phyloP scores from a whole-genome alignment of 2,329 filamentous ascomycete species.

The Penicillium sp. region DNA sequence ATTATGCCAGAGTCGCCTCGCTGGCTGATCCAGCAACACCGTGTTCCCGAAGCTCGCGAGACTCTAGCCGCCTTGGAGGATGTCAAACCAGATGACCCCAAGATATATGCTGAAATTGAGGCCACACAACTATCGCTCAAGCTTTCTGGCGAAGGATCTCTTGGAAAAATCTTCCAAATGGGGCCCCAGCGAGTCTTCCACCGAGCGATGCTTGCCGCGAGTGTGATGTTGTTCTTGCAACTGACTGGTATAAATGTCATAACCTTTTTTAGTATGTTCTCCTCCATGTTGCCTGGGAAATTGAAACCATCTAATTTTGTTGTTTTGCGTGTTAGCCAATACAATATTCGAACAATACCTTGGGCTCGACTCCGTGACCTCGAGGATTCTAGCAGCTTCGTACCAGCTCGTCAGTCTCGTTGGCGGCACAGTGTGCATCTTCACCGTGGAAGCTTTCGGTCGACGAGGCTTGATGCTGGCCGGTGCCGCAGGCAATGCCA shows the following conservation, averaged over 20 bases:
- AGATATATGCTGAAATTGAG: conserved; percentile 16
- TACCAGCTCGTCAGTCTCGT: conserved; percentile 24
- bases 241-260: conserved; percentile 26
- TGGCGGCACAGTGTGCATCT: conserved; percentile 24
- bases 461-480: conserved; percentile 22
- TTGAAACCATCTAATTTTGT: not conserved
- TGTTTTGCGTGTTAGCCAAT: conserved; percentile 17
- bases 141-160: conserved; percentile 17
- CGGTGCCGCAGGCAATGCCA: conserved; percentile 19
- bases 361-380: conserved; percentile 18
- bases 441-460: conserved; percentile 26
- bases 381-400: conserved; percentile 21
- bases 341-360: conserved; percentile 28
- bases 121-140: conserved; percentile 20
- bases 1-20: conserved; percentile 28
- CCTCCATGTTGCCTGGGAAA: not conserved
- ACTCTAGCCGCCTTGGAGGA: conserved; percentile 20
- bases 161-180: conserved; percentile 24
- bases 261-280: conserved; percentile 22
- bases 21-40: conserved; percentile 21
- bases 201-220: conserved; percentile 19
- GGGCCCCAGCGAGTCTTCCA: conserved; percentile 27
- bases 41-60: conserved; percentile 15
- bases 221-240: conserved; percentile 23
- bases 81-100: conserved; percentile 4